Base-by-base conservation (phyloP, 2,329 filamentous ascomycete genomes). In the Acephala macrosclerotiorum region DNA sequence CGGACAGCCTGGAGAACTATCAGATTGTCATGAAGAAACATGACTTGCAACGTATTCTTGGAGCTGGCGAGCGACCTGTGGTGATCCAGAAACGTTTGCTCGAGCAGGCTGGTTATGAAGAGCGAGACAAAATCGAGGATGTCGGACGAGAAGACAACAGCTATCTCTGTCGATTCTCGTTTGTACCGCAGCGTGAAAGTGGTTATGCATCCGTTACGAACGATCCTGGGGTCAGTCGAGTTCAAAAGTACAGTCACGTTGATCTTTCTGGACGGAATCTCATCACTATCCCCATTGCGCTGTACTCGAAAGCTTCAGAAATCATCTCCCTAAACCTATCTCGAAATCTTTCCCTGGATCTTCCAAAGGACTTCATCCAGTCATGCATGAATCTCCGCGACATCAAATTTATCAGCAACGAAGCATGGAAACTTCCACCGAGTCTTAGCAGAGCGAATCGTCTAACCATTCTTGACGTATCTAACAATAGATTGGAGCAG, bases 71-170 rank as follows among this genome's bases (percentile, higher is more conserved):
- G 79, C 87, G 93, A 53, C 96, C 96, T 0, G 84, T 98, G 40
- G 84, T 96, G 26, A 93, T 99, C 75, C 96, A 99, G 77, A 98
- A 97, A 79, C 87, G 90, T 57, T 84, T 99, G 20, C 82, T 99
- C 20, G 91, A 97, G 78, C 94, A 97, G 79, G 91, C 95, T 61
- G 96, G 96, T 11, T 99, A 98, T 75, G 90, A 92, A 64, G 89
- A 93, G 36, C 88, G 88, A 63, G 96, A 99, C 78, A 89, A 89
- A 45, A 89, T 99, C 55, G 95, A 97, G 77, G 96, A 98, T 68
- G 88, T 99, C 60, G 96, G 96, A 33, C 89, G 96, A 64, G 96
- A 99, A 78, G 96, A 99, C 81, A 97, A 98, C 78, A 96, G 94
- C 76, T 99, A 98, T 73, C 85, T 99, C 14, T 97, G 94, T 76